Evolutionary conservation across 768 basidiomycete species (phyloP).

Genomic region (Cystobasidium tubakii): DNA sequence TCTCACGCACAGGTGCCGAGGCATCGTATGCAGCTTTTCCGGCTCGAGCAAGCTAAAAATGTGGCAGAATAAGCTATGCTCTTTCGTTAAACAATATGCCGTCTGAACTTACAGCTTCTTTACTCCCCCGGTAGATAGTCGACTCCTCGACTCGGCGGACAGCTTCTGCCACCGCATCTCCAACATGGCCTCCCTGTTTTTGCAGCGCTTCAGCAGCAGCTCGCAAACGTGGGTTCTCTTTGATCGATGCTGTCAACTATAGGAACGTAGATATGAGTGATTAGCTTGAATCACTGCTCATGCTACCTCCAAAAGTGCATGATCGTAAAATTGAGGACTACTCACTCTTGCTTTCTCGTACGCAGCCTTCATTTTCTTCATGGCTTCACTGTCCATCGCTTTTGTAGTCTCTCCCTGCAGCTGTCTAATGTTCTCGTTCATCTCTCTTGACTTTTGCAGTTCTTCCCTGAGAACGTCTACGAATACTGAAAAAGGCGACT

Average conservation of each 20-base stretch:
- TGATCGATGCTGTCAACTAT: slow-evolving; percentile 84
- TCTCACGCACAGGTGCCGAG: slow-evolving; percentile 95
- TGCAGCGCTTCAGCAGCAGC: slow-evolving; percentile 89
- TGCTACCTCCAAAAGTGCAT: neutral
- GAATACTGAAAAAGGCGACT: slow-evolving; percentile 89
- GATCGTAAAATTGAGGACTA: neutral
- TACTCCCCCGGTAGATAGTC: slow-evolving; percentile 67
- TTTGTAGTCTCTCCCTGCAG: slow-evolving; percentile 96
- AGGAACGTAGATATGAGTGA: slow-evolving; percentile 33
- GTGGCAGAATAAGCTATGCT: neutral
- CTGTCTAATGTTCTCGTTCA: slow-evolving; percentile 95
- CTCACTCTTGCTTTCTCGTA: slow-evolving; percentile 90
- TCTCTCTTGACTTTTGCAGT: slow-evolving; percentile 82
- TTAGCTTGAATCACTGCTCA: neutral
- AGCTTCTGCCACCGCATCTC: slow-evolving; percentile 88
- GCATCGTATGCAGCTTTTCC: slow-evolving; percentile 78
- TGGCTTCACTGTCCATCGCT: slow-evolving; percentile 89
- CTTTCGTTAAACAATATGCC: too few species aligned
- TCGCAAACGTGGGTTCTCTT: slow-evolving; percentile 85
- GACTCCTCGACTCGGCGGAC: slow-evolving; percentile 93
- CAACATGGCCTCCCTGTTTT: slow-evolving; percentile 80
- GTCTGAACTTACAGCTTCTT: slow-evolving; percentile 48
- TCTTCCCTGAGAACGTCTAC: slow-evolving; percentile 90
- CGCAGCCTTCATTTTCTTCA: slow-evolving; percentile 82
- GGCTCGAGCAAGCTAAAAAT: slow-evolving; percentile 70